A percentile compares a stretch with the other conserved stretches of the same genome.
These are phyloP conservation scores for Penicillium roqueforti DNA, from an alignment of 495 filamentous ascomycete species.

Conservation along the genomic window DNA sequence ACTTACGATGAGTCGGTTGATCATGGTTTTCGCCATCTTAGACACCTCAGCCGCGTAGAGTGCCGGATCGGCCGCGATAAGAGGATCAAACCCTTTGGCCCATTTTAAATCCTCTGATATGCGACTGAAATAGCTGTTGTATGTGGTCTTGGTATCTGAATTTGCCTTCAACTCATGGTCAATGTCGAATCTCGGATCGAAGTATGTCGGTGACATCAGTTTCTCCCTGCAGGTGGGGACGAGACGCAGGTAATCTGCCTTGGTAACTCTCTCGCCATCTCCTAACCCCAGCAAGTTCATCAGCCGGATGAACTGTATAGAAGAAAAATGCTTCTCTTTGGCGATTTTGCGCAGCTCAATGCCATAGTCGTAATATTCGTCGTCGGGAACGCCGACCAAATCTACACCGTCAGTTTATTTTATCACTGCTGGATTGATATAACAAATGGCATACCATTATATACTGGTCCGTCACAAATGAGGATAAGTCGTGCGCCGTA, in stretches of 20 bases:
- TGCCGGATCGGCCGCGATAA: neutral
- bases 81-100: conserved; percentile 7
- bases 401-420: conserved; percentile 1
- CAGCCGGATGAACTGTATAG: conserved; percentile 2
- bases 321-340: neutral
- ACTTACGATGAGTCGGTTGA: conserved; percentile 6
- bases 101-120: conserved; percentile 10
- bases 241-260: conserved; percentile 3
- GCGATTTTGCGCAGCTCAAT: conserved; percentile 5
- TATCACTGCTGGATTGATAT: neutral
- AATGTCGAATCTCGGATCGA: conserved; percentile 1
- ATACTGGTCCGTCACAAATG: conserved; percentile 7
- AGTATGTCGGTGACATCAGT: conserved; percentile 7
- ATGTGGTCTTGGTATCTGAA: conserved; percentile 5
- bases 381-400: conserved; percentile 5
- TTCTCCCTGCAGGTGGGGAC: conserved; percentile 5
- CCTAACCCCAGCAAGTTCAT: neutral
- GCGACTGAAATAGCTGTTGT: conserved; percentile 4
- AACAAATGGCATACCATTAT: neutral
- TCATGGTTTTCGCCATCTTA: conserved; percentile 5
- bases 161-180: conserved; percentile 5
- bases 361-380: conserved; percentile 9
- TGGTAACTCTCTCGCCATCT: conserved; percentile 5
- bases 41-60: conserved; percentile 5
- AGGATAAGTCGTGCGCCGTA: conserved; percentile 9